Conservation (phyloP, 345 rosid species). For the Rhizophora apiculata region DNA sequence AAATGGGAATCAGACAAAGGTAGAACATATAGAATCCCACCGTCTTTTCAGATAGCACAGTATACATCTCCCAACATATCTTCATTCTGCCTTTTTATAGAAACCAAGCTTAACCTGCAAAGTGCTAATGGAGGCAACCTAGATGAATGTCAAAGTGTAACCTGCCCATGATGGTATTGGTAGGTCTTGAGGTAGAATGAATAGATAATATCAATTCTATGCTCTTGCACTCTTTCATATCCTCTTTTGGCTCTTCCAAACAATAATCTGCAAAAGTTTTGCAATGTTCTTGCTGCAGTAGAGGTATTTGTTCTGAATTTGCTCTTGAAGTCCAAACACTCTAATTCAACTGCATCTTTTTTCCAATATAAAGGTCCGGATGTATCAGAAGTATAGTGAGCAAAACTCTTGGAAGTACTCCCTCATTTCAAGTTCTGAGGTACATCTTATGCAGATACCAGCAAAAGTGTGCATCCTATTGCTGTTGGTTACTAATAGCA, state of each 20-base stretch:
- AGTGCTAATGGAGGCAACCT: no score
- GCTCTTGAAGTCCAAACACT: constrained; percentile 2
- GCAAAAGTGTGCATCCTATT: constrained; percentile 7
- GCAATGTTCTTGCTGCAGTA: background rate
- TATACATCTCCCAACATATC: background rate
- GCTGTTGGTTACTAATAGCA: constrained; percentile 2
- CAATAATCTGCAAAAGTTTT: background rate
- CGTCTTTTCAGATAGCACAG: background rate
- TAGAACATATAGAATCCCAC: no score
- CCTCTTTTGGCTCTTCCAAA: background rate
- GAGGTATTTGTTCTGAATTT: background rate
- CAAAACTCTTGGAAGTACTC: constrained; percentile 70
- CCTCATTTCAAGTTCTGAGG: constrained; percentile 76
- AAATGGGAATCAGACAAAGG: no score
- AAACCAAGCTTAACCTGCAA: no score
- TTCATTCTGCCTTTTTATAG: constrained; percentile 1
- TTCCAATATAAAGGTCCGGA: constrained; percentile 50
- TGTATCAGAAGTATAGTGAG: constrained; percentile 90
- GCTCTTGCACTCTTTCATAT: background rate
- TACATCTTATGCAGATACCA: constrained; percentile 21
- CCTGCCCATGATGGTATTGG: background rate
- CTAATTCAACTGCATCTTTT: constrained; percentile 23
- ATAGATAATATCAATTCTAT: no score
- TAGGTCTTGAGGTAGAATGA: background rate
- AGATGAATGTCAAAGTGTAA: no score